Percentiles rank a stretch among this genome's conserved stretches.
Evolutionary conservation across 257 asterid genomes (phyloP).

Genomic region (Vinca minor): DNA sequence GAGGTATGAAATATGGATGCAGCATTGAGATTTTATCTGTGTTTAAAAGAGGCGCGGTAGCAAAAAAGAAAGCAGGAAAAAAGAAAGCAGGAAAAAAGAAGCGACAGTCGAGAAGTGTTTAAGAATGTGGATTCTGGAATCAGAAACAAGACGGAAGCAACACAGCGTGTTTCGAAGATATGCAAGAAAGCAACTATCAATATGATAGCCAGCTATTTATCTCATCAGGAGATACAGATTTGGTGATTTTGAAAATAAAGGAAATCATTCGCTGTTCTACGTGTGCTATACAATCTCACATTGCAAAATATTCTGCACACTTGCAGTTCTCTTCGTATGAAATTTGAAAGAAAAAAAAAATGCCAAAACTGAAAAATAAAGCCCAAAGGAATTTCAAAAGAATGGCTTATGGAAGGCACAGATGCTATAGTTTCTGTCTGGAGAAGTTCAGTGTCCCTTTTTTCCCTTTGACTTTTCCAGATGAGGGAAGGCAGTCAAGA

Average conservation of each 20-base stretch:
- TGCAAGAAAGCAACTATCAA: neutral
- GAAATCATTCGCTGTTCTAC: neutral
- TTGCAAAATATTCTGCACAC: no score
- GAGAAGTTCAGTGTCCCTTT: slow-evolving; percentile 38
- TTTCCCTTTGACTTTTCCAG: slow-evolving; percentile 47
- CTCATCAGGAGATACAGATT: neutral
- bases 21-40: slow-evolving; percentile 85
- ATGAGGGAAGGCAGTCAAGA: slow-evolving; percentile 62
- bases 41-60: slow-evolving; percentile 56
- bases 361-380: neutral
- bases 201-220: neutral
- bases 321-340: neutral
- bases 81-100: slow-evolving; percentile 62
- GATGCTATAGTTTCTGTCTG: neutral
- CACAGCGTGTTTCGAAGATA: slow-evolving; percentile 1
- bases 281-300: neutral
- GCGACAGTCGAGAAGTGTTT: slow-evolving; percentile 12
- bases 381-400: neutral
- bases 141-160: neutral
- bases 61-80: slow-evolving; percentile 41
- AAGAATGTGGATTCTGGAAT: neutral
- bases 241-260: neutral
- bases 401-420: neutral
- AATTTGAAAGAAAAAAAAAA: slow-evolving; percentile 14
- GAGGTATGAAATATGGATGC: slow-evolving; percentile 28